phyloP scores from a whole-genome alignment of 2,329 filamentous ascomycete genomes.

The Trichoderma hamatum region DNA sequence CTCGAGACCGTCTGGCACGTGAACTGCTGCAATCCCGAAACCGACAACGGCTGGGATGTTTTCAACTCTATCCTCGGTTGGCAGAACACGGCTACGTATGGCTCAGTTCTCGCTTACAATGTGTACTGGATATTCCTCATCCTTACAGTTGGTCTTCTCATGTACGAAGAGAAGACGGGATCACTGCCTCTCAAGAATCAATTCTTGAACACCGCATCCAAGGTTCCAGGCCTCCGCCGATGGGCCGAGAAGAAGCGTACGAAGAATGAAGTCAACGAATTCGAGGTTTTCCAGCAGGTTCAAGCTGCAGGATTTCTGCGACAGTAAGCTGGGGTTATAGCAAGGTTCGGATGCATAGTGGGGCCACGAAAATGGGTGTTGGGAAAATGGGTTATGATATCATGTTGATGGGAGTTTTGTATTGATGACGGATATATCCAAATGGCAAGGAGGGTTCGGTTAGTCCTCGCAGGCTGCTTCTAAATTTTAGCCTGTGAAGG shows the following conservation, averaged over 20 bases:
- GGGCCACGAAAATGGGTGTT: neutral
- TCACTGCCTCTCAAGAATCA: conserved; percentile 20
- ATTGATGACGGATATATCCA: conserved; percentile 10
- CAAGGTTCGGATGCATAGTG: neutral
- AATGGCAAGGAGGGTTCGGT: neutral
- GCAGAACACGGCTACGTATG: conserved; percentile 86
- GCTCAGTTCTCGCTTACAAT: conserved; percentile 85
- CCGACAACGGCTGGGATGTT: conserved; percentile 71
- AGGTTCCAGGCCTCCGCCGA: conserved; percentile 12
- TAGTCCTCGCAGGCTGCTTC: neutral
- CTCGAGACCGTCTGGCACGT: conserved; percentile 78
- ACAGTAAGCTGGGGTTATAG: neutral
- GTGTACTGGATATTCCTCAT: conserved; percentile 71
- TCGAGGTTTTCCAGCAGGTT: conserved; percentile 20
- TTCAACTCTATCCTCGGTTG: conserved; percentile 76
- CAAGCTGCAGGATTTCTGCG: conserved; percentile 21
- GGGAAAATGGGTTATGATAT: conserved; percentile 2
- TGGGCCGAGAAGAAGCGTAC: conserved; percentile 18
- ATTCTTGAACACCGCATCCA: neutral
- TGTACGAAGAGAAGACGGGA: conserved; percentile 23
- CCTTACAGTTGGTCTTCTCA: conserved; percentile 11
- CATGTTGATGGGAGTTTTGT: neutral
- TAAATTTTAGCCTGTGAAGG: neutral
- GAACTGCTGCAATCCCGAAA: conserved; percentile 68
- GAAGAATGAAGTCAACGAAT: conserved; percentile 11